Evolutionary conservation across 306 rosid genomes (phyloP).

Genomic region (Malus fusca): DNA sequence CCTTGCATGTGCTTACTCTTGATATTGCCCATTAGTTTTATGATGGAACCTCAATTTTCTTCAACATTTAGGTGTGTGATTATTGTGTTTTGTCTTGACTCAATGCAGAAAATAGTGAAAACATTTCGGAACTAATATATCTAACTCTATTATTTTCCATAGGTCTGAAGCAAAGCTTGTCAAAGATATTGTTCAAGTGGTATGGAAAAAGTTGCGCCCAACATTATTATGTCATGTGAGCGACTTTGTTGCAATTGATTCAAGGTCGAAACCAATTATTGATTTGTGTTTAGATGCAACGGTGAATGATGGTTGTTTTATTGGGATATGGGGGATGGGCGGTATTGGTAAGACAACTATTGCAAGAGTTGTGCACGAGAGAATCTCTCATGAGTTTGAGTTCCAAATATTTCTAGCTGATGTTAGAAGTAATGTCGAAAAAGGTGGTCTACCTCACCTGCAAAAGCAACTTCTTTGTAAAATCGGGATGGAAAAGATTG

Average conservation of each 20-base stretch:
- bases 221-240: neutral
- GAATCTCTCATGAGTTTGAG: neutral
- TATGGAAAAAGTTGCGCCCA: neutral
- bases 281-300: neutral
- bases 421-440: neutral
- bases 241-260: neutral
- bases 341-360: constrained; percentile 5
- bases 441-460: neutral
- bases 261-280: neutral
- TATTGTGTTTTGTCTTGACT: neutral
- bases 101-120: neutral
- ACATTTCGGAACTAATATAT: too few species aligned
- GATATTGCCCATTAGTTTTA: too few species aligned
- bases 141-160: neutral
- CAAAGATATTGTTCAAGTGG: neutral
- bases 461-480: constrained; percentile 1
- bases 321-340: constrained; percentile 15
- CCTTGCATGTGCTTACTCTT: too few species aligned
- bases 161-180: neutral
- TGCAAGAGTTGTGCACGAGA: neutral
- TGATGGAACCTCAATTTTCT: too few species aligned
- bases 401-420: neutral
- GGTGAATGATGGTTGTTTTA: neutral
- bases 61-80: too few species aligned
- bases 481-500: neutral